Base-by-base conservation (phyloP, 495 filamentous ascomycete species). In the Penicillium simplicissimum region DNA sequence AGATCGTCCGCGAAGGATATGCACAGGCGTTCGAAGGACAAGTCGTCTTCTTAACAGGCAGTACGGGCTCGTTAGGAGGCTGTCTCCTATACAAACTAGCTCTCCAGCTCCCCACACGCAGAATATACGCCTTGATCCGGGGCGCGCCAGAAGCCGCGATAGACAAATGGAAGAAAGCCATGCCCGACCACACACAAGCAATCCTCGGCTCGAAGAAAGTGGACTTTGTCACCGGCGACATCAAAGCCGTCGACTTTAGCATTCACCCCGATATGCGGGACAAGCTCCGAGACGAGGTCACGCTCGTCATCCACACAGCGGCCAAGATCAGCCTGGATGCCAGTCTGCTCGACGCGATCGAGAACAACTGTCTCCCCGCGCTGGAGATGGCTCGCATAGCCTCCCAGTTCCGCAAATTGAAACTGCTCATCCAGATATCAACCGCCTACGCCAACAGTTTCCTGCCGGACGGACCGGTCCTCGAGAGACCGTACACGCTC, bases 381-480 rank as follows among this genome's bases (percentile, higher is more conserved):
- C 43, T 77, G 45, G 74, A 77, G 35, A 51, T 79, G 52, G 74
- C 73, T 4, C 61, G 66, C 0, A 68, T 77, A 5, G 67, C 68
- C 14, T 70, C 69, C 1, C 55, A 38, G 17, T 79, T 79, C 21
- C 66, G 66, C 7, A 62, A 58, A 19, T 55, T 79, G 19, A 76
- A 73, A 33, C 66, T 76, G 4, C 68, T 79, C 45, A 51, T 79
- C 21, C 74, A 76, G 38, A 28, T 77, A 5, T 77, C 74, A 13
- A 77, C 74, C 0, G 69, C 74, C 23, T 79, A 75, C 38, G 67
- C 52, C 19, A 76, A 73, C 42, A 79, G 73, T 36, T 77, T 76
- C 55, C 62, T 76, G 13, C 73, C 74, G 9, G 71, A 76, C 48
- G 76, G 76, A 13, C 57, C 68, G 4, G 68, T 79, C 0, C 53